Base-by-base conservation (phyloP, 192 early-diverging fungal genomes). In the Glomus cerebriforme region DNA sequence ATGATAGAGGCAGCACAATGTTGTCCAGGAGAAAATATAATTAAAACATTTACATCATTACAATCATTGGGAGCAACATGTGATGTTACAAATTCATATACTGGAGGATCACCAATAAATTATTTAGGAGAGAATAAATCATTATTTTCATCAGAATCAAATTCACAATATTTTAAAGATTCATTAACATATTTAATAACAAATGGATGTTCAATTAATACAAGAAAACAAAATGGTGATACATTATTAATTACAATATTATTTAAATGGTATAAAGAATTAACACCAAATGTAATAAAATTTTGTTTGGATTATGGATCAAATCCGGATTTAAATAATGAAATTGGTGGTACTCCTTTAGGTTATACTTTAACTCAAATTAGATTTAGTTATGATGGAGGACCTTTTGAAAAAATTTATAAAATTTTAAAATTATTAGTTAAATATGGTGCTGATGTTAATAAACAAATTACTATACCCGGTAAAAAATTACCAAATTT, bases 361-460 rank as follows among this genome's bases (percentile, higher is more conserved):
- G 66, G 66, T 3, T 68, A 68, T 68, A 68, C 66, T n/a, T 68
- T 68, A 68, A n/a, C 35, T 10, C 32, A 31, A 10, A 37, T 35
- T 24, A 39, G 66, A 37, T 68, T 68, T 68, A 35, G 39, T 37
- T 12, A 68, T 37, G 0, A 9, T 68, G 7, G 35, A 39, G 66
- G 66, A 39, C 66, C 66, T 24, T 68, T 68, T 68, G 35, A 68
- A 68, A 68, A 68, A n/a, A 35, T 68, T 68, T 68, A 35, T 9
- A 68, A 68, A 37, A 68, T 68, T 7, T 39, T 68, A 39, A 68
- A 68, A 24, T 39, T 68, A 39, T 68, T 68, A n/a, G n/a, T 68
- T n/a, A 37, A 24, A 39, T 10, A 37, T 68, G 66, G 66, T 68
- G 66, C 32, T 39, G n/a, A 68, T 37, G n/a, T 32, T 37, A 68